phyloP scores from a whole-genome alignment of 495 filamentous ascomycete species.

The Cercophora sp. region DNA sequence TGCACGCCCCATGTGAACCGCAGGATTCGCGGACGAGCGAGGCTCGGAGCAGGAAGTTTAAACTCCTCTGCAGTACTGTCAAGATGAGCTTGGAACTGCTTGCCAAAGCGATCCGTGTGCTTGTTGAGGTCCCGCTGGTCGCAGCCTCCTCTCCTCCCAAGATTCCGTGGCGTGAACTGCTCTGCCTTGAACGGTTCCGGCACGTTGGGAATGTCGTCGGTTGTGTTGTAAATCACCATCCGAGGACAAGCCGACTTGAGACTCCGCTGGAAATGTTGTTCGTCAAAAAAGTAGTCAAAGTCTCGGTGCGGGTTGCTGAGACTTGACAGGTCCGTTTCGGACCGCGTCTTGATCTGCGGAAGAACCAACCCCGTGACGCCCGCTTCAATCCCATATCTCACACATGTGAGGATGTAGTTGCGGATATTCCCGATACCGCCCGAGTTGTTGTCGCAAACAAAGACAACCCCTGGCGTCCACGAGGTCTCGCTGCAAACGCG shows the following conservation, averaged over 20 bases:
- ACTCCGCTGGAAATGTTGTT: conserved; percentile 34
- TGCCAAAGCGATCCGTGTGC: conserved; percentile 40
- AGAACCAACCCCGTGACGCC: conserved; percentile 43
- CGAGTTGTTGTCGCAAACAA: conserved; percentile 49
- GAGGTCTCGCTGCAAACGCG: conserved; percentile 40
- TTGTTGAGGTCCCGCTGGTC: conserved; percentile 42
- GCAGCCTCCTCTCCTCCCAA: conserved; percentile 37
- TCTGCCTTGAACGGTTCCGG: conserved; percentile 25
- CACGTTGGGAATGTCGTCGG: conserved; percentile 38
- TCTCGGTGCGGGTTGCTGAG: conserved; percentile 29
- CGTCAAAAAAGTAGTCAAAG: conserved; percentile 47
- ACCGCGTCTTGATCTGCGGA: conserved; percentile 38
- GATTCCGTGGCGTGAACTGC: conserved; percentile 38
- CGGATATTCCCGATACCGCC: conserved; percentile 52
- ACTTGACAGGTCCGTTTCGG: conserved; percentile 27
- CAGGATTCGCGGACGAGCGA: conserved; percentile 29
- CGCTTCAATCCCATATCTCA: conserved; percentile 48
- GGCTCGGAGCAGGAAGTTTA: conserved; percentile 22
- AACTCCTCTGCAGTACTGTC: conserved; percentile 21
- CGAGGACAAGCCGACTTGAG: conserved; percentile 37
- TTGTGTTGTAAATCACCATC: conserved; percentile 33
- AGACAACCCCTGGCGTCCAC: conserved; percentile 38
- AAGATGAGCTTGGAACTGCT: conserved; percentile 29
- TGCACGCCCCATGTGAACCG: conserved; percentile 44
- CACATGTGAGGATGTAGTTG: conserved; percentile 49